A percentile compares a stretch with the other conserved stretches of the same genome.
These are phyloP conservation scores for Delphinella strobiligena DNA, from an alignment of 2,329 filamentous ascomycete species.

Conservation along the genomic window DNA sequence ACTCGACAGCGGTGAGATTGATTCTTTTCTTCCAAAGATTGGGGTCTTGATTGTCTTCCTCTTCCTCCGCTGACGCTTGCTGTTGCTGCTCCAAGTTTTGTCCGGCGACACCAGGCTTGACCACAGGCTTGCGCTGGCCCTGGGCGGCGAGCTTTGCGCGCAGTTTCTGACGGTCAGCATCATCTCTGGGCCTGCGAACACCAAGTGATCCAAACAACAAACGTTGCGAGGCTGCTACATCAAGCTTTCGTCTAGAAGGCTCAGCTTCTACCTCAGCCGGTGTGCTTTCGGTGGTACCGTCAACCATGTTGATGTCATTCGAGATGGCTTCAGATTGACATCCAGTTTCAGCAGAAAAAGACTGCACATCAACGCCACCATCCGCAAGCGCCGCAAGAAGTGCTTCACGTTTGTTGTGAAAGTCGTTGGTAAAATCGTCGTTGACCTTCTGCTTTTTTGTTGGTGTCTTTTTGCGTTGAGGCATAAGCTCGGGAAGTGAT, in stretches of 20 bases:
- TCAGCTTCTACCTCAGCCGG: slow-evolving; percentile 1
- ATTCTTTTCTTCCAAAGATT: slow-evolving; percentile 66
- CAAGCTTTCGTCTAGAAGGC: slow-evolving; percentile 32
- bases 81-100: slow-evolving; percentile 17
- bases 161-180: slow-evolving; percentile 54
- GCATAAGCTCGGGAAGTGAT: slow-evolving; percentile 10
- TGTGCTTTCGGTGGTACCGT: slow-evolving; percentile 4
- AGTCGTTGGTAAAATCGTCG: slow-evolving; percentile 26
- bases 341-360: not conserved
- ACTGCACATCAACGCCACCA: slow-evolving; percentile 39
- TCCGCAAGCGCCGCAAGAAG: slow-evolving; percentile 39
- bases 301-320: not conserved
- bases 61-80: slow-evolving; percentile 9
- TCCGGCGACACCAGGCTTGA: slow-evolving; percentile 8
- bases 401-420: slow-evolving; percentile 39
- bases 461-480: slow-evolving; percentile 8
- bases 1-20: slow-evolving; percentile 69
- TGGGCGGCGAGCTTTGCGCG: slow-evolving; percentile 37
- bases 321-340: slow-evolving; percentile 1
- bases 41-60: slow-evolving; percentile 32
- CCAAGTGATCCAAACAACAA: slow-evolving; percentile 64
- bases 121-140: slow-evolving; percentile 4
- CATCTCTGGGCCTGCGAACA: slow-evolving; percentile 53
- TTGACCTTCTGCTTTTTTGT: slow-evolving; percentile 2
- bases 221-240: slow-evolving; percentile 52